These are phyloP conservation scores for Pichia rugopelliculosa DNA, from an alignment of 805 yeast species.

Conservation along the genomic window DNA sequence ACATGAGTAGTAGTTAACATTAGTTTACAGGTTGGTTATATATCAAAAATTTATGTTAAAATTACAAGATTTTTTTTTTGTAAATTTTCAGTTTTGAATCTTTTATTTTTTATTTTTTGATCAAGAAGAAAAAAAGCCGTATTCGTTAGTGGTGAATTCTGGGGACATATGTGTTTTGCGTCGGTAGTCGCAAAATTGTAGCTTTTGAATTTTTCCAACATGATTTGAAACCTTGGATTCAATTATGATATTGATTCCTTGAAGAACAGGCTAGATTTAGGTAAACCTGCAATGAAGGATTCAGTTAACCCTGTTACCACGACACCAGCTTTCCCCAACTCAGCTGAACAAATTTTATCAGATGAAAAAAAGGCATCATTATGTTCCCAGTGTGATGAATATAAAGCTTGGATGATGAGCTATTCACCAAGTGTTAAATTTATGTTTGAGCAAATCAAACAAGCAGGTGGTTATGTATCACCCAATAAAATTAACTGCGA, in stretches of 20 bases:
- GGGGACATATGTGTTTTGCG: too few species aligned
- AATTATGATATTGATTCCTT: too few species aligned
- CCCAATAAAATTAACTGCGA: slow-evolving; percentile 63
- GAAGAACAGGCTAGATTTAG: background rate
- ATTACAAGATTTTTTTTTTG: background rate
- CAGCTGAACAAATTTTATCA: slow-evolving; percentile 1
- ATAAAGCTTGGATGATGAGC: slow-evolving; percentile 70
- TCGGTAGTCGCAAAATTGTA: too few species aligned
- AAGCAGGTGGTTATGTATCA: slow-evolving; percentile 46
- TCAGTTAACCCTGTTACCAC: slow-evolving; percentile 4
- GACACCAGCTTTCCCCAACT: background rate
- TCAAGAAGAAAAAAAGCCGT: too few species aligned
- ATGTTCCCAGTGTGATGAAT: slow-evolving; percentile 66
- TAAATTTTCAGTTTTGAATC: too few species aligned
- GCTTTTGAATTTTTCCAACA: background rate
- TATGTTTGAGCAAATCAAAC: slow-evolving; percentile 75
- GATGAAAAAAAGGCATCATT: slow-evolving; percentile 24
- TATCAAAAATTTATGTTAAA: background rate
- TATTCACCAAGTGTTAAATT: slow-evolving; percentile 82
- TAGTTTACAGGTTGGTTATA: background rate
- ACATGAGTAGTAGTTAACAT: slow-evolving; percentile 4
- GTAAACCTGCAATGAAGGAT: background rate
- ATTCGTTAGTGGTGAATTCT: too few species aligned
- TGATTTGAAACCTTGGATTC: background rate
- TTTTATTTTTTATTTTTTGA: too few species aligned